Evolutionary conservation across 371 early-diverging fungal genomes (phyloP), one percentile per base, ranked within the genome.

Genomic region (Phascolomyces articulosus): DNA sequence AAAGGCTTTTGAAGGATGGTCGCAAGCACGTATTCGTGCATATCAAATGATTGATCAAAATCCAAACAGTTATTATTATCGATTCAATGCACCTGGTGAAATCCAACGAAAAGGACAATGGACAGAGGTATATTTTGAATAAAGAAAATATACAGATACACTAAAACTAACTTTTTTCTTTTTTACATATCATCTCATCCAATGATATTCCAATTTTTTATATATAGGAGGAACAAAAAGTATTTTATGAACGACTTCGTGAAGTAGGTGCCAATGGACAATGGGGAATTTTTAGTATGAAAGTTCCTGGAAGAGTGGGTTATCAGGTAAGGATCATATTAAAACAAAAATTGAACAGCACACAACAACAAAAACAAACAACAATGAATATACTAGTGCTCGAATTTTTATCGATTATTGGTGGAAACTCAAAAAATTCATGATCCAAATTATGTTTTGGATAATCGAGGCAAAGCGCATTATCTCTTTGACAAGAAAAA

Each of bases 71-170:
- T 96, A 96, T 70, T 96, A 96, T 69, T 96, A 96, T 72, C 88
- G 96, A 11, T 96, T 96, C 75, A 96, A 96, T 73, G 96, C 94
- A 0, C 96, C 96, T 0, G 95, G 95, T 15, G 95, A 96, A 73
- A 89, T 89, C 60, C 96, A 96, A 67, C 85, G 90, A 34, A 93
- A 90, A 62, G 95, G 96, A 4, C 87, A 83, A 55, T 96, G 96
- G 96, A 88, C 90, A 13, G 76, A 82, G 60, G 60, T 60, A 26
- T 8, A 13, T 44, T 38, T 41, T 40, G 47, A 47, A 20, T 13
- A 47, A 47, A 34, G 34, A n/a, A n/a, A n/a, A n/a, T n/a, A n/a
- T n/a, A n/a, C n/a, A n/a, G n/a, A n/a, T n/a, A n/a, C n/a, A n/a
- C n/a, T n/a, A n/a, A n/a, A n/a, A n/a, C n/a, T n/a, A n/a, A n/a